A percentile compares a stretch with the other conserved stretches of the same genome.
Conservation (phyloP, 768 basidiomycete species). For the Phanerochaete sordida region DNA sequence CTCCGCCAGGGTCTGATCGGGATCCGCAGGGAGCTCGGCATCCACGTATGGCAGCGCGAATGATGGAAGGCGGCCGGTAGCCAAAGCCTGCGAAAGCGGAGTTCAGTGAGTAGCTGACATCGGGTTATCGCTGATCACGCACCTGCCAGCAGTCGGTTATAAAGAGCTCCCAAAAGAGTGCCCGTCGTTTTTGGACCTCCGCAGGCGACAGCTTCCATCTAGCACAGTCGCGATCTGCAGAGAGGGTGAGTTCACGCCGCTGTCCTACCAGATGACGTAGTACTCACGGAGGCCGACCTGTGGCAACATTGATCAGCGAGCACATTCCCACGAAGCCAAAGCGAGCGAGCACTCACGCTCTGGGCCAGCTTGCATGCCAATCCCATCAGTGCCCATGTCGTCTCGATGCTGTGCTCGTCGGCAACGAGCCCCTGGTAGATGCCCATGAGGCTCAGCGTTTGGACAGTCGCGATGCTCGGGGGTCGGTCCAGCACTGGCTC, state of each 20-base stretch:
- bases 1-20: conserved; percentile 48
- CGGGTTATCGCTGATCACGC: conserved; percentile 12
- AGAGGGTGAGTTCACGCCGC: background rate
- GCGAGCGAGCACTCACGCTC: conserved; percentile 48
- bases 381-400: conserved; percentile 41
- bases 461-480: conserved; percentile 68
- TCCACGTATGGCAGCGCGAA: conserved; percentile 38
- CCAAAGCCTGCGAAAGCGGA: conserved; percentile 36
- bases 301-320: conserved; percentile 34
- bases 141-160: conserved; percentile 45
- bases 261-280: conserved; percentile 19
- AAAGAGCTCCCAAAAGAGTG: conserved; percentile 69
- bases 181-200: conserved; percentile 60
- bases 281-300: conserved; percentile 42
- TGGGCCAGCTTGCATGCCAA: conserved; percentile 57
- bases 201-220: conserved; percentile 61
- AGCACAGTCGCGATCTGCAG: conserved; percentile 66
- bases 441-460: conserved; percentile 61
- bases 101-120: background rate
- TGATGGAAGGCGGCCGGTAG: conserved; percentile 37
- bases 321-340: background rate
- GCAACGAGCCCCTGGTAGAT: conserved; percentile 59
- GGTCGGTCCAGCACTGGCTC: conserved; percentile 69
- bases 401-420: conserved; percentile 56
- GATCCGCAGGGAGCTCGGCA: conserved; percentile 52